phyloP scores from a whole-genome alignment of 768 basidiomycete genomes.

The Agaricus subrufescens region DNA sequence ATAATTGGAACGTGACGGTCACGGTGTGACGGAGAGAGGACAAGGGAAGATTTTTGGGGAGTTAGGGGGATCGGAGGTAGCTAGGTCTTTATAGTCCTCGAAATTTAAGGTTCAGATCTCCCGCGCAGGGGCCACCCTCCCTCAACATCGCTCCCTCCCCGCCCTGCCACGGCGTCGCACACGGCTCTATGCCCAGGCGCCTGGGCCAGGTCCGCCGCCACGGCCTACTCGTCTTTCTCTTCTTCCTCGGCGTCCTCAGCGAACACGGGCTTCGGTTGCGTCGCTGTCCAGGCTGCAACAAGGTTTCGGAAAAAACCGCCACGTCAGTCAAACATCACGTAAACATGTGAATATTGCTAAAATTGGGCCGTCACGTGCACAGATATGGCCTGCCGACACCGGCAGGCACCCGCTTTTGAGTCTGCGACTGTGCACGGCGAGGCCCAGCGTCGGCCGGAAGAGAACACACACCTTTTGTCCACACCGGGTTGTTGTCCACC shows the following conservation, averaged over 20 bases:
- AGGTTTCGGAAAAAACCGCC: slow-evolving; percentile 53
- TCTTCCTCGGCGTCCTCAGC: slow-evolving; percentile 57
- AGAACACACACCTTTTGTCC: slow-evolving; percentile 70
- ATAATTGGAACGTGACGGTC: slow-evolving; percentile 75
- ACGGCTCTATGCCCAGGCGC: slow-evolving; percentile 15
- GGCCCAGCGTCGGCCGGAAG: slow-evolving; percentile 10
- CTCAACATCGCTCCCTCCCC: slow-evolving; percentile 28
- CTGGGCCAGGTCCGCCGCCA: slow-evolving; percentile 14
- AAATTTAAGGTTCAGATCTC: slow-evolving; percentile 84
- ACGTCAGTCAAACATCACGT: slow-evolving; percentile 55
- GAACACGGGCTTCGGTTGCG: slow-evolving; percentile 87
- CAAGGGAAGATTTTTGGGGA: slow-evolving; percentile 72
- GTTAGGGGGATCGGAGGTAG: slow-evolving; percentile 64
- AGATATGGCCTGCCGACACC: slow-evolving; percentile 12
- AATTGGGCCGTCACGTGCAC: slow-evolving; percentile 30
- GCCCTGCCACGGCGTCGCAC: slow-evolving; percentile 15
- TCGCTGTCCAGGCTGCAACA: slow-evolving; percentile 75
- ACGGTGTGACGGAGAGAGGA: slow-evolving; percentile 54
- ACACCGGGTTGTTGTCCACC: slow-evolving; percentile 75
- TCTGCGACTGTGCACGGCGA: neutral
- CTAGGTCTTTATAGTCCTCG: slow-evolving; percentile 77
- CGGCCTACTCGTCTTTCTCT: slow-evolving; percentile 43
- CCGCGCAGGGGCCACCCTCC: slow-evolving; percentile 66
- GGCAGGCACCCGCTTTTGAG: neutral
- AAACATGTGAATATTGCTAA: slow-evolving; percentile 37